Evolutionary conservation across 805 yeast genomes (phyloP), one percentile per base, ranked within the genome.

Genomic region (Peterozyma toletana): DNA sequence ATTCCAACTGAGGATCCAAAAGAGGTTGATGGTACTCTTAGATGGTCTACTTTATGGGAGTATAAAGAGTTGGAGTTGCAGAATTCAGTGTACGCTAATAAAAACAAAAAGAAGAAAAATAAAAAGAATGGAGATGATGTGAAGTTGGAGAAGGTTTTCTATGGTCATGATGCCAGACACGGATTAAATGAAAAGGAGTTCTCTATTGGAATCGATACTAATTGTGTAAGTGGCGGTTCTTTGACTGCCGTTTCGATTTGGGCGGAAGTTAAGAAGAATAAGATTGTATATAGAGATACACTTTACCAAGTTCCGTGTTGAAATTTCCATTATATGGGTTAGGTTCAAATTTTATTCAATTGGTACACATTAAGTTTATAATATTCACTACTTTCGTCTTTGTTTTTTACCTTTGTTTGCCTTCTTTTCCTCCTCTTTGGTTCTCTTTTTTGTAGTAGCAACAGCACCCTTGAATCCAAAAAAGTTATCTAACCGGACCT

Each of bases 401-500:
- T 21, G 27, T 7, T 21, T 21, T 7, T 21, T 21, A 21, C 55
- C 56, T 30, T 39, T 41, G 14, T 62, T 59, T 11, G 47, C 48
- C 45, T 58, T 59, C 47, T 64, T 63, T 44, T 61, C 66, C 2
- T 65, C 52, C 30, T 62, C 66, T 54, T 42, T 67, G 57, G 58
- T 64, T 48, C 42, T 52, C 48, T 58, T 59, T 59, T 53, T 71
- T 44, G 55, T 73, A n/a, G 77, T 70, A 47, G 78, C 71, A 31
- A 67, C 66, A 3, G 57, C 43, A 2, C 51, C 52, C 9, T 72
- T 66, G 38, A 81, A 87, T 54, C 80, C 78, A 66, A 93, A 93
- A 57, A 93, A 93, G 1, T 96, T 95, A 58, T 93, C 97, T 27
- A 91, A 64, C 53, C 98, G 76, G 6, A 93, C 96, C 60, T 93